phyloP scores from a whole-genome alignment of 2,329 filamentous ascomycete species.

The Zymoseptoria passerinii region DNA sequence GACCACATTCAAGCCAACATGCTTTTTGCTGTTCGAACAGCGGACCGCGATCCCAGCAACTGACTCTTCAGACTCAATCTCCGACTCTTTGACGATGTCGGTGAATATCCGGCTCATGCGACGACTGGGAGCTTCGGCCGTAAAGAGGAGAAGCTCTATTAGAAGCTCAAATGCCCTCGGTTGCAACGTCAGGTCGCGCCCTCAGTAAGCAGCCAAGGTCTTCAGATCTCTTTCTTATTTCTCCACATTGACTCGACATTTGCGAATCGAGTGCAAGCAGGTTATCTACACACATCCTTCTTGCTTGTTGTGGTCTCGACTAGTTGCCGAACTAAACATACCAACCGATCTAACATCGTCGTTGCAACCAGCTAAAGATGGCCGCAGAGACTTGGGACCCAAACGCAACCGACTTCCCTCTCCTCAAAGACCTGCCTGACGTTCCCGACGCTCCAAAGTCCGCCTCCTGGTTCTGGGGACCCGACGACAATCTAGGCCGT shows the following conservation, averaged over 20 bases:
- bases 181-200: not conserved
- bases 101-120: not conserved
- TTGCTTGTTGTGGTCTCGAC: not conserved
- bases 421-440: constrained; percentile 44
- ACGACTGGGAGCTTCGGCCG: too few relatives aligned
- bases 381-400: constrained; percentile 34
- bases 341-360: not conserved
- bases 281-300: not conserved
- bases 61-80: too few relatives aligned
- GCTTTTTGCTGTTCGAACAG: too few relatives aligned
- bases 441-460: constrained; percentile 46
- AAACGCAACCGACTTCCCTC: constrained; percentile 44
- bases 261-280: not conserved
- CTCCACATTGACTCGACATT: not conserved
- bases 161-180: not conserved
- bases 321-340: not conserved
- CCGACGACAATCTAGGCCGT: constrained; percentile 46
- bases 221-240: not conserved
- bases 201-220: not conserved
- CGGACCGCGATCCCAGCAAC: too few relatives aligned
- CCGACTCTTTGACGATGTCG: not conserved
- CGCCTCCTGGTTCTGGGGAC: constrained; percentile 54
- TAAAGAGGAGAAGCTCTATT: not conserved
- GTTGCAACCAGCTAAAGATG: constrained; percentile 1
- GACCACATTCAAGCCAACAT: too few relatives aligned